A percentile compares a stretch with the other conserved stretches of the same genome.
These are phyloP conservation scores for Piper longum DNA, from an alignment of 164 flowering plant genomes.

Conservation along the genomic window DNA sequence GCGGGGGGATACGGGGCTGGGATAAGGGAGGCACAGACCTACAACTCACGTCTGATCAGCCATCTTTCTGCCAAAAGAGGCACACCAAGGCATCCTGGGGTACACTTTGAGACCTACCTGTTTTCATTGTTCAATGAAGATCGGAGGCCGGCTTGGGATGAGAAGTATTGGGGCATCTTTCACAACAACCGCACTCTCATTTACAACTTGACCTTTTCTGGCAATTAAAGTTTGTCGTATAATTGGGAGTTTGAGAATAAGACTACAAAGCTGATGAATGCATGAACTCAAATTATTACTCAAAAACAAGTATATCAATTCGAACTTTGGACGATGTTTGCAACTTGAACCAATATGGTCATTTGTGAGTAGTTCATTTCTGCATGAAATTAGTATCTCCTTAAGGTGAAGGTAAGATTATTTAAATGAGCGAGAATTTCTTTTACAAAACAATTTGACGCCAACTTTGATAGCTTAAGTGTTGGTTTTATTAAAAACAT, in stretches of 20 bases:
- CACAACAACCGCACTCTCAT: background rate
- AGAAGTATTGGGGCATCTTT: conserved; percentile 2
- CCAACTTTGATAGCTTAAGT: no score
- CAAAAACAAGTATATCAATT: no score
- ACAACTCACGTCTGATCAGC: background rate
- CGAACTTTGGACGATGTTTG: no score
- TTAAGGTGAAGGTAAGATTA: no score
- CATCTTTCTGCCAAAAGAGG: background rate
- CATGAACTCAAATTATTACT: no score
- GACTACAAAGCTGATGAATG: no score
- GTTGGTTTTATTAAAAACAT: no score
- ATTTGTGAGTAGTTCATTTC: no score
- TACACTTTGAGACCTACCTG: background rate
- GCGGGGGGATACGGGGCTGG: background rate
- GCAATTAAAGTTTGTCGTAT: background rate
- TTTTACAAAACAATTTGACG: no score
- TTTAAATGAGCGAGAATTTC: no score
- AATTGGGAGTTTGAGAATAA: background rate
- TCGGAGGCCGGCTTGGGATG: background rate
- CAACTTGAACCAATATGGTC: no score
- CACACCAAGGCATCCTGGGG: conserved; percentile 1
- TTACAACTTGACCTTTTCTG: background rate
- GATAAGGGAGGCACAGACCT: background rate
- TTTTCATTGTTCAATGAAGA: conserved; percentile 4
- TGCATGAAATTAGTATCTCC: no score